Evolutionary conservation across 768 basidiomycete genomes (phyloP), one percentile per base, ranked within the genome.

Genomic region (Hygrocybe coccinea): DNA sequence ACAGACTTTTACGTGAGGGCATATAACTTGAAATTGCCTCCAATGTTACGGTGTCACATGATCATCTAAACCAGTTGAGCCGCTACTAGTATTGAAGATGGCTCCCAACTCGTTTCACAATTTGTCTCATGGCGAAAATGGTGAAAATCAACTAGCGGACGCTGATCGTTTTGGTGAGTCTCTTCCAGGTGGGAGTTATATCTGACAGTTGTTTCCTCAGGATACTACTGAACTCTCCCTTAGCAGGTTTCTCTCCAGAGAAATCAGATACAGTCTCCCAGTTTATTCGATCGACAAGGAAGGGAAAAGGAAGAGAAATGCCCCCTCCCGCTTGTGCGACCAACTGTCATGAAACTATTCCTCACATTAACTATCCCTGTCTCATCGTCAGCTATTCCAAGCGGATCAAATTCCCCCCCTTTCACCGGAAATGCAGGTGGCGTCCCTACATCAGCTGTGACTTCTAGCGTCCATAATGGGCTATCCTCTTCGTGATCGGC

Each of bases 1-100:
- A 95, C 11, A 17, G 49, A 57, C 56, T 57, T 21, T 25, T 29
- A 17, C 41, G 56, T 47, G 36, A 19, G 48, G 48, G 15, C 22
- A 43, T 52, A 29, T 29, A 29, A 29, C 29, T 29, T 4, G 29
- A 29, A 29, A n/a, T n/a, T n/a, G n/a, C n/a, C n/a, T n/a, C n/a
- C n/a, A n/a, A n/a, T n/a, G n/a, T n/a, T n/a, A n/a, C n/a, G n/a
- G n/a, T n/a, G n/a, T n/a, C n/a, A n/a, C n/a, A n/a, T n/a, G n/a
- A n/a, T n/a, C n/a, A n/a, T n/a, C n/a, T n/a, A n/a, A n/a, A n/a
- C n/a, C n/a, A n/a, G n/a, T n/a, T n/a, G n/a, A n/a, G n/a, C n/a
- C n/a, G n/a, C n/a, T n/a, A n/a, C n/a, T n/a, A n/a, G n/a, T n/a
- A n/a, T n/a, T n/a, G n/a, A n/a, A n/a, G n/a, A n/a, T n/a, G n/a